Evolutionary conservation across 768 basidiomycete species (phyloP), one percentile per base, ranked within the genome.

Genomic region (Xerocomellus chrysenteron): DNA sequence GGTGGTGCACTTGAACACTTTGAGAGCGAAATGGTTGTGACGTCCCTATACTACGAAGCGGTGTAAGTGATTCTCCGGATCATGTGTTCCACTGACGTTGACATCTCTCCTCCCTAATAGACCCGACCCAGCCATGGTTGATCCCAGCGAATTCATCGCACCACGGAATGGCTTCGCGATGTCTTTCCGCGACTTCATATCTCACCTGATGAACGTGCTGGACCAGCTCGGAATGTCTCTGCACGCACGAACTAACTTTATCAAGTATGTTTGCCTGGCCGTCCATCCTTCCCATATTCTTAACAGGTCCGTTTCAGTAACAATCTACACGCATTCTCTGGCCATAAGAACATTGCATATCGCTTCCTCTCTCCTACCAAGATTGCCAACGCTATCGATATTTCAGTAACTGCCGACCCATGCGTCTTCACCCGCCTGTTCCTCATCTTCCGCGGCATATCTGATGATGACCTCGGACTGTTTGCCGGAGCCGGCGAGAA

Each of bases 1-100:
- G 90, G 90, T 39, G 92, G 92, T 62, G 90, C 88, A 0, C 73
- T 94, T 47, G 92, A 94, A 66, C 91, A 94, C 69, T 93, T 92
- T 60, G 88, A 90, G 64, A 88, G 84, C 56, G 84, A 88, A 70
- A 86, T 86, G 75, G 88, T 87, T 21, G 78, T 88, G 1, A 92
- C 90, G 11, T 82, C 89, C 11, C 65, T 94, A 50, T 94, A 92
- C 73, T 94, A 94, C 63, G 92, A 94, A 75, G 92, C 87, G 26
- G 73, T 87, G 92, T 90, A 70, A 68, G 89, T 77, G 24, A 56
- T 30, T 43, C 21, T 43, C 45, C 9, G 8, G 19, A 28, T 16
- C 47, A 39, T 7, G 13, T 24, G 17, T 19, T 33, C 33, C 37
- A 37, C 28, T 14, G 10, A 44, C 16, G 39, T 52, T 58, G 43